These are phyloP conservation scores for Benincasa hispida DNA, from an alignment of 306 rosid genomes.

Conservation along the genomic window DNA sequence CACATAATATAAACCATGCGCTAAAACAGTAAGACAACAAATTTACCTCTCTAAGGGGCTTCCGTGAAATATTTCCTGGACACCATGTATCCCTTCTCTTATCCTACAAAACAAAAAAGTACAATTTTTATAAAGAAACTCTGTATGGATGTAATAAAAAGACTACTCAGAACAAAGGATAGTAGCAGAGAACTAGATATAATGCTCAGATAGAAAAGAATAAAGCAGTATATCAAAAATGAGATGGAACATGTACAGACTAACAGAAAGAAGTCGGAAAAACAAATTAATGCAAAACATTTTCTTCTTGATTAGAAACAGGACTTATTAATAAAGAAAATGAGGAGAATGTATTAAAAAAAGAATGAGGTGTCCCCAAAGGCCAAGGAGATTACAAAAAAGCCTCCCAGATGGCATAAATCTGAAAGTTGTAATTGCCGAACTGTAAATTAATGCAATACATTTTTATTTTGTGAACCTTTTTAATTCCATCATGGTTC, in stretches of 20 bases:
- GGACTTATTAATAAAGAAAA: not conserved
- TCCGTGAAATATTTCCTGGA: constrained; percentile 49
- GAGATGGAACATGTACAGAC: not conserved
- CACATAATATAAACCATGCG: not conserved
- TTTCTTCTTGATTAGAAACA: not conserved
- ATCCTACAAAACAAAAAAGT: constrained; percentile 42
- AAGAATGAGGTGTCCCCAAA: not conserved
- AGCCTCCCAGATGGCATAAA: not conserved
- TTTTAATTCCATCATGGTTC: constrained; percentile 40
- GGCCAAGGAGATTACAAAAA: not conserved
- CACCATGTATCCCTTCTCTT: constrained; percentile 97
- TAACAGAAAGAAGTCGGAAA: not conserved
- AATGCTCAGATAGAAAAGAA: not conserved
- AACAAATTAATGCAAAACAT: not conserved
- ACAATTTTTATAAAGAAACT: constrained; percentile 12
- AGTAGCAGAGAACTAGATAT: not conserved
- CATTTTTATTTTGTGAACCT: constrained; percentile 30
- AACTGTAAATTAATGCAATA: not conserved
- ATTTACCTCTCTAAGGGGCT: constrained; percentile 40
- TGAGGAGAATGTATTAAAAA: not conserved
- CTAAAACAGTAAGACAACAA: not conserved
- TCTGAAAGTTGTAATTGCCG: not conserved
- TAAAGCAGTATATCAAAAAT: not conserved
- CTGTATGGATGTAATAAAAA: not conserved
- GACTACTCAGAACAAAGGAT: not conserved